phyloP scores from a whole-genome alignment of 2,329 filamentous ascomycete species.

The Diaporthe longicolla region DNA sequence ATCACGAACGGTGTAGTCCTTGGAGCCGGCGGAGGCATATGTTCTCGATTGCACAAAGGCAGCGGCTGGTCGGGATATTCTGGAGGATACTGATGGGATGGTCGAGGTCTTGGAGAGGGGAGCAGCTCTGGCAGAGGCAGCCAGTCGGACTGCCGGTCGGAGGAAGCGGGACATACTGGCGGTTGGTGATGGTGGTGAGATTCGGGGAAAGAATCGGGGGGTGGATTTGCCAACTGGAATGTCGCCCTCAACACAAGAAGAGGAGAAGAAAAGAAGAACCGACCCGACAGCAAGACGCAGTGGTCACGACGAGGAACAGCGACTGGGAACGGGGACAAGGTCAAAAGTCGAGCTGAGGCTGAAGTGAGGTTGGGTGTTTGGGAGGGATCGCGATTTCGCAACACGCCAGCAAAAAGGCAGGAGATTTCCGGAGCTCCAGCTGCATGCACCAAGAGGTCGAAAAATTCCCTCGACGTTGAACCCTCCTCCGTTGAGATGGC shows the following conservation, averaged over 20 bases:
- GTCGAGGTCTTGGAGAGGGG: conserved; percentile 47
- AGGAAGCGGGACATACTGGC: conserved; percentile 61
- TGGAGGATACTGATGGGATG: conserved; percentile 46
- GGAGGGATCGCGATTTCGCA: conserved; percentile 30
- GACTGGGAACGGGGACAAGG: background rate
- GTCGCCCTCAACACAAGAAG: background rate
- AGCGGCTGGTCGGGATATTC: conserved; percentile 45
- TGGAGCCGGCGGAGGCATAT: conserved; percentile 74
- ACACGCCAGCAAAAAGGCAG: conserved; percentile 36
- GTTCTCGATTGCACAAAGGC: conserved; percentile 64
- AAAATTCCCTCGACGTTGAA: conserved; percentile 38
- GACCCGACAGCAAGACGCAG: conserved; percentile 13
- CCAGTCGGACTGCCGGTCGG: conserved; percentile 60
- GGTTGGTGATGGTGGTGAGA: conserved; percentile 30
- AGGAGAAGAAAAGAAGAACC: background rate
- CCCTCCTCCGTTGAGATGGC: conserved; percentile 35
- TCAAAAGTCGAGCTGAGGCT: conserved; percentile 20
- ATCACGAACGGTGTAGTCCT: conserved; percentile 97
- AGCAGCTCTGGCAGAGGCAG: conserved; percentile 52
- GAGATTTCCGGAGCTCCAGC: conserved; percentile 32
- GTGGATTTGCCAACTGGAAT: conserved; percentile 26
- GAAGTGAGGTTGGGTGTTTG: conserved; percentile 4
- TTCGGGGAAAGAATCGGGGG: conserved; percentile 35
- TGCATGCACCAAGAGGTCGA: conserved; percentile 25
- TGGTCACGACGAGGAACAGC: conserved; percentile 17